Evolutionary conservation across 345 rosid species (phyloP).

Genomic region (Syzygium aqueum): DNA sequence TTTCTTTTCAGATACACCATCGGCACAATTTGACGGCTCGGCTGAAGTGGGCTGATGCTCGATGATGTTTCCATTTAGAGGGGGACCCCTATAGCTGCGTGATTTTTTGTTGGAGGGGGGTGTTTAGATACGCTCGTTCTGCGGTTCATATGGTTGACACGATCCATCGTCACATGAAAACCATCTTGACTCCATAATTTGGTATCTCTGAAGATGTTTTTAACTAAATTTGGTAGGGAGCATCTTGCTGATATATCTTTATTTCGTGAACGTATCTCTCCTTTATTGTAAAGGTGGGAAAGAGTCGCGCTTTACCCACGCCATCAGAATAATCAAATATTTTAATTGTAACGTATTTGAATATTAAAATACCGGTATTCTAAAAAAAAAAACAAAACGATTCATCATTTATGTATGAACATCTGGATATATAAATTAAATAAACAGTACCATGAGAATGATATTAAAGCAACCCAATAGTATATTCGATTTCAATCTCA

Average conservation of each 20-base stretch:
- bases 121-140: accelerated
- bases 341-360: neutral
- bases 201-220: neutral
- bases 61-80: neutral
- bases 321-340: neutral
- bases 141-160: neutral
- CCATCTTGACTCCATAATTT: neutral
- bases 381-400: neutral
- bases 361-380: neutral
- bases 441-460: neutral
- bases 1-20: no score
- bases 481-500: neutral
- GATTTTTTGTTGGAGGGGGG: neutral
- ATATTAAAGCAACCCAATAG: neutral
- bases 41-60: neutral
- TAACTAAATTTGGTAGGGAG: neutral
- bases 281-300: neutral
- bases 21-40: neutral
- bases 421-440: neutral
- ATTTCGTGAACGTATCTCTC: neutral
- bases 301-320: neutral
- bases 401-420: neutral
- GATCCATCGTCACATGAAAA: neutral
- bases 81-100: no score
- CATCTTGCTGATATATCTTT: neutral